A percentile compares a stretch with the other conserved stretches of the same genome.
These are phyloP conservation scores for Sclerotinia borealis DNA, from an alignment of 2,329 filamentous ascomycete species.

Conservation along the genomic window DNA sequence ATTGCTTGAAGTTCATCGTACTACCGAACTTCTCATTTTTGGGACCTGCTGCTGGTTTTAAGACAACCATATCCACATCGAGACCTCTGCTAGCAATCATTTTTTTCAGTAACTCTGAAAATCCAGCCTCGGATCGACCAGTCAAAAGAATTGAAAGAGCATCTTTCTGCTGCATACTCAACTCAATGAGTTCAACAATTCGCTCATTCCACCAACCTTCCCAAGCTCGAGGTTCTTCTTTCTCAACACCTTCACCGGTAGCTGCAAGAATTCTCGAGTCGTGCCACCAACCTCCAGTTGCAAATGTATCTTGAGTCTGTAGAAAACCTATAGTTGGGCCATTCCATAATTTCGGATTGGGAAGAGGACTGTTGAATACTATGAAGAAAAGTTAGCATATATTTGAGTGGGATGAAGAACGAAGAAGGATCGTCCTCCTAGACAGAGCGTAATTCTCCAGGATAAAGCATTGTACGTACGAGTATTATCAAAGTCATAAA, in stretches of 20 bases:
- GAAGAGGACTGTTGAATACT: slow-evolving; percentile 89
- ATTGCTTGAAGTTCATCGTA: slow-evolving; percentile 91
- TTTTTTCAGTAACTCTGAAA: slow-evolving; percentile 71
- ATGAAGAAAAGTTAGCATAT: slow-evolving; percentile 7
- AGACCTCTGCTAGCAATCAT: slow-evolving; percentile 74
- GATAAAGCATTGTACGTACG: slow-evolving; percentile 44
- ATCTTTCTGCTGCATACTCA: slow-evolving; percentile 80
- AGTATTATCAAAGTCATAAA: slow-evolving; percentile 99
- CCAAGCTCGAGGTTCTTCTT: slow-evolving; percentile 81
- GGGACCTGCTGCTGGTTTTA: slow-evolving; percentile 82
- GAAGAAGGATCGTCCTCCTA: not conserved
- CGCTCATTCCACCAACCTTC: slow-evolving; percentile 95
- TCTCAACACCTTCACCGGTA: slow-evolving; percentile 75
- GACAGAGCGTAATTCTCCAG: too few relatives aligned
- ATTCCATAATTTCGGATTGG: slow-evolving; percentile 85
- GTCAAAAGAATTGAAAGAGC: slow-evolving; percentile 82
- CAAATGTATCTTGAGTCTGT: slow-evolving; percentile 67
- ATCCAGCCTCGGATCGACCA: slow-evolving; percentile 72
- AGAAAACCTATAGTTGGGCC: slow-evolving; percentile 70
- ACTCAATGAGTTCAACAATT: slow-evolving; percentile 70
- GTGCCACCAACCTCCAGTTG: slow-evolving; percentile 95
- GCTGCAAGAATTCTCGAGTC: slow-evolving; percentile 78
- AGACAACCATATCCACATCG: slow-evolving; percentile 78
- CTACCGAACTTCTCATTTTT: slow-evolving; percentile 69
- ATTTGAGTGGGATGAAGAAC: not conserved